These are phyloP conservation scores for Amaranthus hypochondriacus DNA, from an alignment of 148 eudicot genomes.

Conservation along the genomic window DNA sequence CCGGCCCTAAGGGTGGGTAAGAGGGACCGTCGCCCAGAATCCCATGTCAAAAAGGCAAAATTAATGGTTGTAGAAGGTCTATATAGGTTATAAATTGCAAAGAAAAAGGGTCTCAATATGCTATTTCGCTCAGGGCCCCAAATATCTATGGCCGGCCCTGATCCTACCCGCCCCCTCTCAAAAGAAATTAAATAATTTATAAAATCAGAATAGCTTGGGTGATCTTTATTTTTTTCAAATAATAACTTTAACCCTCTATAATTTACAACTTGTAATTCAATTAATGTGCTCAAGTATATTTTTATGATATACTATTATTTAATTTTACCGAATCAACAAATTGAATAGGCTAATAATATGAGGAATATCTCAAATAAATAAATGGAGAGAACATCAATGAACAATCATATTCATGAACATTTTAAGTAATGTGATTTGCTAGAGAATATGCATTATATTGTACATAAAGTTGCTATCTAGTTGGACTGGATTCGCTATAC, in stretches of 20 bases:
- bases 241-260: neutral
- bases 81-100: too few species aligned
- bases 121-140: too few species aligned
- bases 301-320: neutral
- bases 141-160: too few species aligned
- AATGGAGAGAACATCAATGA: conserved; percentile 16
- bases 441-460: conserved; percentile 13
- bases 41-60: too few species aligned
- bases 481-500: conserved; percentile 16
- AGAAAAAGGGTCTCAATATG: too few species aligned
- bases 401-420: conserved; percentile 27
- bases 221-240: neutral
- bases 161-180: too few species aligned
- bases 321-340: conserved; percentile 5
- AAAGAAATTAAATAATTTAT: too few species aligned
- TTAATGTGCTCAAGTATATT: neutral
- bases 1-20: too few species aligned
- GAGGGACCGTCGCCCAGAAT: too few species aligned
- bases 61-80: too few species aligned
- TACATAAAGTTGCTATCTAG: conserved; percentile 5
- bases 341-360: neutral
- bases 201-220: neutral
- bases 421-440: conserved; percentile 8
- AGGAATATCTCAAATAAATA: conserved; percentile 15
- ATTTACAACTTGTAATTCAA: too few species aligned